Conservation (phyloP, 139 green algal species). For the Tetraselmis chui region DNA sequence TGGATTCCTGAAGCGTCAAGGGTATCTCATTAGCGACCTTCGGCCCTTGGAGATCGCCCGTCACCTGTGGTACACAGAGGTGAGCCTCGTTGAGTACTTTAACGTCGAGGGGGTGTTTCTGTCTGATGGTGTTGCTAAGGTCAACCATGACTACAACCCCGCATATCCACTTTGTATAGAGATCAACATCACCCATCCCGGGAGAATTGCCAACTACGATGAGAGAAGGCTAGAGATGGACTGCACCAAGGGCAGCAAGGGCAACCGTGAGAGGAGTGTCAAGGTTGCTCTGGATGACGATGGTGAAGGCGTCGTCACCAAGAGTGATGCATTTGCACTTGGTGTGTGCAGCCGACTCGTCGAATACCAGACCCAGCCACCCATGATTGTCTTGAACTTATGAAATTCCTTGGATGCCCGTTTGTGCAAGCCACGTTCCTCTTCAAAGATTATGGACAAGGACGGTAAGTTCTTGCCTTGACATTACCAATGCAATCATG, state of each 20-base stretch:
- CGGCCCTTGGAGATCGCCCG: neutral
- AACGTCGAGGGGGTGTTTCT: neutral
- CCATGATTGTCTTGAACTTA: neutral
- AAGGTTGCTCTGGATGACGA: neutral
- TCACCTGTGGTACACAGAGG: neutral
- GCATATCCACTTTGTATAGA: neutral
- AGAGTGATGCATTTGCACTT: neutral
- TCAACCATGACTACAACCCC: neutral
- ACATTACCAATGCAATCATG: neutral
- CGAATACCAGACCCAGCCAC: neutral
- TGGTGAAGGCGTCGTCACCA: neutral
- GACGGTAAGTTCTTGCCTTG: neutral
- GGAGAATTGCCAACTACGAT: neutral
- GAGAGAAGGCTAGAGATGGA: neutral
- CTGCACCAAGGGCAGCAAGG: neutral
- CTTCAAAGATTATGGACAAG: neutral
- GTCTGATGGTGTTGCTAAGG: neutral
- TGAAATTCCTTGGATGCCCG: neutral
- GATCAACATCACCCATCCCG: neutral
- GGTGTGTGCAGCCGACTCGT: neutral
- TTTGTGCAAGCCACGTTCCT: neutral
- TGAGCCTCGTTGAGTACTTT: neutral
- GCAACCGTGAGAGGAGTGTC: neutral
- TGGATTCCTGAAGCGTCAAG: neutral
- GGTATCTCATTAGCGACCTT: neutral